phyloP scores from a whole-genome alignment of 495 filamentous ascomycete species.

The Parachaetomium inaequale region DNA sequence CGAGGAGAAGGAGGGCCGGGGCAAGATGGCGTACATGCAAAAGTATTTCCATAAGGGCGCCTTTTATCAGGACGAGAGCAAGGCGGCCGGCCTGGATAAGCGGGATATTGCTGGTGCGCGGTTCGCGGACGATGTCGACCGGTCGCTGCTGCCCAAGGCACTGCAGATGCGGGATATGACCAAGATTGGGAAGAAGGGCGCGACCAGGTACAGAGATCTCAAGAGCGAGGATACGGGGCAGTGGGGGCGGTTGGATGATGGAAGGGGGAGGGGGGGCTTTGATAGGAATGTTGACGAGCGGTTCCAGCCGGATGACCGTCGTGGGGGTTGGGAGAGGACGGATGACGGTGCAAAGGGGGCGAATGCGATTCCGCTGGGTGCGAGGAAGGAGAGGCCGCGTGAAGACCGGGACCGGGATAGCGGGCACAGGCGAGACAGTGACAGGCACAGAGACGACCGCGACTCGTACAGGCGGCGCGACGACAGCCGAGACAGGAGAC shows the following conservation, averaged over 20 bases:
- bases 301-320: constrained; percentile 63
- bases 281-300: constrained; percentile 57
- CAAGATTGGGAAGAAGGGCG: constrained; percentile 85
- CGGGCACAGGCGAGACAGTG: constrained; percentile 24
- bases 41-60: constrained; percentile 97
- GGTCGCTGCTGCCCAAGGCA: constrained; percentile 81
- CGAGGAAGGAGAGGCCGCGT: constrained; percentile 47
- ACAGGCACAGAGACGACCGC: constrained; percentile 24
- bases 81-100: constrained; percentile 66
- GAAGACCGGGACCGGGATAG: constrained; percentile 32
- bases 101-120: constrained; percentile 76
- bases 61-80: constrained; percentile 81
- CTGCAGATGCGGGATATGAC: constrained; percentile 94
- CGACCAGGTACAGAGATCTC: constrained; percentile 85
- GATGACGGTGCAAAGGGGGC: constrained; percentile 50
- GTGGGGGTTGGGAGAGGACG: constrained; percentile 34
- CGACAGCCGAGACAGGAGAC: constrained; percentile 26
- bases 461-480: constrained; percentile 34
- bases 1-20: constrained; percentile 79
- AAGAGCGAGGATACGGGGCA: constrained; percentile 87
- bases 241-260: constrained; percentile 67
- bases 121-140: constrained; percentile 78
- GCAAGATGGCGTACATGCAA: constrained; percentile 88
- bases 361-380: constrained; percentile 58
- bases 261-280: constrained; percentile 41